These are phyloP conservation scores for Kwoniella dejecticola DNA, from an alignment of 768 basidiomycete genomes.

Conservation along the genomic window DNA sequence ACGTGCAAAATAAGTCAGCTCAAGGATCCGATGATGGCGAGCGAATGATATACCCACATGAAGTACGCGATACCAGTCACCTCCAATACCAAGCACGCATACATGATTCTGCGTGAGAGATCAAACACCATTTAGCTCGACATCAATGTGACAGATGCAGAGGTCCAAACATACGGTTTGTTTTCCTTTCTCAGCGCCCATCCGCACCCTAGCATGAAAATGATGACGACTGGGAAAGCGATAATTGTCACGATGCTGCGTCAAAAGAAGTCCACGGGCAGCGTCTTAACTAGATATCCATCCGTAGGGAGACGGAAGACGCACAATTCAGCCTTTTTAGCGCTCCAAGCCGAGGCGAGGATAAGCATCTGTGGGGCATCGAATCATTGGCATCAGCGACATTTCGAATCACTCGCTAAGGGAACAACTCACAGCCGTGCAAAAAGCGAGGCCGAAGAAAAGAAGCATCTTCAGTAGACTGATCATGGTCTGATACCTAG, in stretches of 20 bases:
- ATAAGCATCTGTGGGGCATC: constrained; percentile 24
- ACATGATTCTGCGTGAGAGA: constrained; percentile 34
- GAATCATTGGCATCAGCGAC: not conserved
- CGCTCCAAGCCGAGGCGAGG: constrained; percentile 29
- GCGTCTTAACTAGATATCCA: no score
- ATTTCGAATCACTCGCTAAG: not conserved
- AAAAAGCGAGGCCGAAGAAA: constrained; percentile 43
- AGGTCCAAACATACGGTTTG: constrained; percentile 25
- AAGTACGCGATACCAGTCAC: constrained; percentile 41
- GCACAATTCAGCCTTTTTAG: constrained; percentile 40
- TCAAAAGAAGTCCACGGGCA: no score
- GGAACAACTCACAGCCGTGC: constrained; percentile 34
- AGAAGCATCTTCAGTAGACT: constrained; percentile 40
- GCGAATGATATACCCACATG: constrained; percentile 28
- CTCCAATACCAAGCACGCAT: constrained; percentile 28
- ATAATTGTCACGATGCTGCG: constrained; percentile 45
- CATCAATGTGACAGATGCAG: no score
- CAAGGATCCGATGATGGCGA: not conserved
- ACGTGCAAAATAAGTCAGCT: not conserved
- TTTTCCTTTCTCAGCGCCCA: constrained; percentile 43
- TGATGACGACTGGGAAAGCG: constrained; percentile 31
- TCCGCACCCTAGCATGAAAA: constrained; percentile 35
- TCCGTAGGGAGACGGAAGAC: no score
- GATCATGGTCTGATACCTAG: constrained; percentile 42
- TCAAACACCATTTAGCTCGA: no score